Percentiles rank a stretch among this genome's conserved stretches.
phyloP scores from a whole-genome alignment of 208 protist species.

The Trypanosoma cruzi region DNA sequence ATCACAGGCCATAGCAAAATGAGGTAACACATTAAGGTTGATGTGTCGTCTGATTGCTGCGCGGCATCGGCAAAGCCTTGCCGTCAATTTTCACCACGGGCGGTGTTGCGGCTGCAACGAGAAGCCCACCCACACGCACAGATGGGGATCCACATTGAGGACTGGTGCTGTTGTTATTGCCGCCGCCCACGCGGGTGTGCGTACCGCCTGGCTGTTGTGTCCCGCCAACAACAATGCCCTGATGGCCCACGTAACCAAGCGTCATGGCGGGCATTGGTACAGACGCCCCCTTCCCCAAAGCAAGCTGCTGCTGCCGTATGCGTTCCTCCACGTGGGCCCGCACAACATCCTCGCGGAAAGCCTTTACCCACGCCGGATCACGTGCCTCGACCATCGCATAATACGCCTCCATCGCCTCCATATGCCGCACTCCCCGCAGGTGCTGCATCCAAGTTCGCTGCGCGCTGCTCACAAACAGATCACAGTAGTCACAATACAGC shows the following conservation, averaged over 20 bases:
- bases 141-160: constrained; percentile 13
- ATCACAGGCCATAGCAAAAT: background rate
- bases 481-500: constrained; percentile 89
- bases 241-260: constrained; percentile 24
- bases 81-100: constrained; percentile 18
- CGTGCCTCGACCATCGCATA: constrained; percentile 54
- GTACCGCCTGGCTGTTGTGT: background rate
- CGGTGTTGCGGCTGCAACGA: constrained; percentile 16
- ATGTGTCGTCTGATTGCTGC: background rate
- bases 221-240: constrained; percentile 58
- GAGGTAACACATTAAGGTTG: background rate
- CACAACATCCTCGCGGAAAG: constrained; percentile 45
- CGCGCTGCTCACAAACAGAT: constrained; percentile 74
- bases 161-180: background rate
- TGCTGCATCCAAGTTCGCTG: constrained; percentile 52
- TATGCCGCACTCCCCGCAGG: constrained; percentile 56
- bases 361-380: constrained; percentile 54
- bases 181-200: background rate
- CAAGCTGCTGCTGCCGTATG: constrained; percentile 32
- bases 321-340: constrained; percentile 33
- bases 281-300: constrained; percentile 32
- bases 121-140: constrained; percentile 25
- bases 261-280: constrained; percentile 35
- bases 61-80: background rate
- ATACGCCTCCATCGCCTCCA: constrained; percentile 68